Base-by-base conservation (phyloP, 2,329 filamentous ascomycete genomes). In the Trichoderma citrinoviride region DNA sequence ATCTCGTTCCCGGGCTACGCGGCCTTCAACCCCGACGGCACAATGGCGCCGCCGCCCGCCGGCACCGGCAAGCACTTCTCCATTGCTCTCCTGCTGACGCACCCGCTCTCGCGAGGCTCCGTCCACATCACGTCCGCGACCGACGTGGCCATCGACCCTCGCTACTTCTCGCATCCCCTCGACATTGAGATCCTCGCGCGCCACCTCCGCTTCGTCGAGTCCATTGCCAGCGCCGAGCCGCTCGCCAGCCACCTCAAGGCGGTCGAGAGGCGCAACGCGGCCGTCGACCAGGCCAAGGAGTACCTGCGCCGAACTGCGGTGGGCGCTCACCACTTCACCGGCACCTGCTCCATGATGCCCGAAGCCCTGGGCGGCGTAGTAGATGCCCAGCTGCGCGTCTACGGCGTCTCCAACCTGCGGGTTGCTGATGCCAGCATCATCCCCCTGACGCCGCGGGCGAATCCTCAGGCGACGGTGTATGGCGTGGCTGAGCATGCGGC, bases 31-130 rank as follows among this genome's bases (percentile, higher is more conserved):
- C 7, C 75, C 74, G 43, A 40, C 37, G 66, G 68, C 17, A 70
- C 27, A 23, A 65, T 46, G 56, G 56, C 49, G 23, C 43, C 47
- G 41, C 75, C 47, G 50, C 62, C 54, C 65, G 71, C 56, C 65
- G 62, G 65, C 71, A 73, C 77, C 3, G 75, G 79, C 65, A 82
- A 87, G 69, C 85, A 83, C 71, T 78, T 86, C 57, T 83, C 84
- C 19, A 76, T 83, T 66, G 82, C 82, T 68, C 80, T 81, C 1
- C 83, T 86, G 67, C 83, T 86, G 21, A 83, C 83, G 46, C 87
- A 88, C 65, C 86, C 87, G 0, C 83, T 85, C 70, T 86, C 83
- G 1, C 81, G 85, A 0, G 87, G 87, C 5, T 78, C 79, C 44
- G 82, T 87, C 64, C 87, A 89, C 75, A 85, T 89, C 66, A 75